phyloP scores from a whole-genome alignment of 2,329 filamentous ascomycete species.

The Hymenoscyphus fraxineus region DNA sequence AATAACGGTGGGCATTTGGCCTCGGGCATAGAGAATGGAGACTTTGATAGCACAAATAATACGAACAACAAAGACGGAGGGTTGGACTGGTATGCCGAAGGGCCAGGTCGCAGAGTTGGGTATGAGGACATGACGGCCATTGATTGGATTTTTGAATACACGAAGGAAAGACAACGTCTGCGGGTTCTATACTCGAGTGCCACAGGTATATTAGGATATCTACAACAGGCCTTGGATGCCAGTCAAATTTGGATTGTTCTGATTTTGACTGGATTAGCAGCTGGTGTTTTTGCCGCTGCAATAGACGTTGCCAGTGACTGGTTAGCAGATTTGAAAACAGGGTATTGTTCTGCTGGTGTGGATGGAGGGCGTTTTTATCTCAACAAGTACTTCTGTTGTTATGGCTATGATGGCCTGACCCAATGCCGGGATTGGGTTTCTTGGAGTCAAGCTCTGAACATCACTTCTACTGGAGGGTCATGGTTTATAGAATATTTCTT shows the following conservation, averaged over 20 bases:
- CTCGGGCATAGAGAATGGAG: slow-evolving; percentile 18
- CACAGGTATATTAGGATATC: slow-evolving; percentile 67
- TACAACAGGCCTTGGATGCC: slow-evolving; percentile 71
- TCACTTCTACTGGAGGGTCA: slow-evolving; percentile 61
- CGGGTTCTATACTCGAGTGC: slow-evolving; percentile 69
- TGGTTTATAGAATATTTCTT: slow-evolving; percentile 87
- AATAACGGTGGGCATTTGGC: slow-evolving; percentile 17
- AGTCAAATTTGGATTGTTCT: slow-evolving; percentile 91
- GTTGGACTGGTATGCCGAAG: slow-evolving; percentile 85
- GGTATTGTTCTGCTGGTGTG: slow-evolving; percentile 72
- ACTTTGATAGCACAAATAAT: slow-evolving; percentile 15
- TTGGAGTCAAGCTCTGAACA: slow-evolving; percentile 74
- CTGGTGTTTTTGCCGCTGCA: slow-evolving; percentile 77
- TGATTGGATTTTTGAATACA: slow-evolving; percentile 99
- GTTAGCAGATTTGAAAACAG: slow-evolving; percentile 88
- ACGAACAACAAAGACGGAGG: slow-evolving; percentile 43
- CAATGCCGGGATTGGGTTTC: slow-evolving; percentile 84
- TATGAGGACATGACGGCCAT: slow-evolving; percentile 97
- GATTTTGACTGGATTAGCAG: slow-evolving; percentile 77
- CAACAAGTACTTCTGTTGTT: slow-evolving; percentile 88
- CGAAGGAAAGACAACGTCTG: slow-evolving; percentile 86
- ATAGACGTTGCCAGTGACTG: slow-evolving; percentile 92
- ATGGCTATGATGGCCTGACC: slow-evolving; percentile 78
- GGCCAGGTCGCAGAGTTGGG: slow-evolving; percentile 81
- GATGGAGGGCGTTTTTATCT: slow-evolving; percentile 88